Conservation (phyloP, 208 protist species). For the Acanthamoeba castellanii region DNA sequence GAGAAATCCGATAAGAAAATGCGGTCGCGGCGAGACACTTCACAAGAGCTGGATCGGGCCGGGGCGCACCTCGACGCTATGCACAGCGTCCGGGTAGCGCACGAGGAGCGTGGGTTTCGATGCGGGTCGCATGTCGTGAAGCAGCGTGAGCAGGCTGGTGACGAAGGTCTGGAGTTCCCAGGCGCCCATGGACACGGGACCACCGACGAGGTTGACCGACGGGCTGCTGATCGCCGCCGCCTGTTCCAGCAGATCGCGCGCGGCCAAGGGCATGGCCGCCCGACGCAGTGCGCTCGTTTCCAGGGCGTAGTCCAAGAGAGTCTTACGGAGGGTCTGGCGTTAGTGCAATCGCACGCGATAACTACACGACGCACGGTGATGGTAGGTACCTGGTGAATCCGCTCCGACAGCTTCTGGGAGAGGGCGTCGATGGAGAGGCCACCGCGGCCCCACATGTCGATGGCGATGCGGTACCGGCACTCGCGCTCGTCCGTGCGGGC, state of each 20-base stretch:
- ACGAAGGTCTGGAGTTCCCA: conserved; percentile 52
- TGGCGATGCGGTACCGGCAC: conserved; percentile 24
- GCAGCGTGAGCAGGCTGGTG: neutral
- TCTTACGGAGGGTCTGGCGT: neutral
- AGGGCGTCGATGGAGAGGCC: conserved; percentile 39
- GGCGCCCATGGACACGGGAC: conserved; percentile 35
- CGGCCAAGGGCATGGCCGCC: neutral
- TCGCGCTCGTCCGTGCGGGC: neutral
- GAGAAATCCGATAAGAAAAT: neutral
- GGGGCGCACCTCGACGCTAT: neutral
- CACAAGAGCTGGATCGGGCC: neutral
- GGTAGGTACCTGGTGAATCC: conserved; percentile 23
- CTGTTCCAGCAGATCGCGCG: conserved; percentile 1
- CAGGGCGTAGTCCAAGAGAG: conserved; percentile 54
- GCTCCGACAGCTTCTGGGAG: neutral
- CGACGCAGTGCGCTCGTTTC: conserved; percentile 49
- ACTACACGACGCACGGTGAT: neutral
- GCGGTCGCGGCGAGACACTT: neutral
- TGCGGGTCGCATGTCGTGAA: neutral
- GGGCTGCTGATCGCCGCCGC: conserved; percentile 24
- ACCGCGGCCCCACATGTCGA: conserved; percentile 69
- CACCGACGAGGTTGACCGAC: conserved; percentile 44
- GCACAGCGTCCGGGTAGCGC: neutral
- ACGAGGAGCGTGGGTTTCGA: neutral
- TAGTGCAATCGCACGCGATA: neutral